Evolutionary conservation across 805 yeast species (phyloP), one percentile per base, ranked within the genome.

Genomic region (Candida cerambycidarum): DNA sequence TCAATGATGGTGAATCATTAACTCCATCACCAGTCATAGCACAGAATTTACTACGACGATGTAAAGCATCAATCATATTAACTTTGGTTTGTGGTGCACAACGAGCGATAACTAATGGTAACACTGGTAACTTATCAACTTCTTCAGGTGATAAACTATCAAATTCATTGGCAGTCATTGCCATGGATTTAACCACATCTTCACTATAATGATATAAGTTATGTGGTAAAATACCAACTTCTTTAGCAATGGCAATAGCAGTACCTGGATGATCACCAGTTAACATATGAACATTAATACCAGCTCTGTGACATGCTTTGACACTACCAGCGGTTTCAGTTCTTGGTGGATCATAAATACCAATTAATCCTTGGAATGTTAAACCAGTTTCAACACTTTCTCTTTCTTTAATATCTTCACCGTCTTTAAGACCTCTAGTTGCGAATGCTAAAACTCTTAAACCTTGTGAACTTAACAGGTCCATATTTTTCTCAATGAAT

Each of bases 201-300:
- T 52, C 57, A 32, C 58, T 45, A 43, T 65, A 65, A 43, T 63
- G 67, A 44, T 56, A 60, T 39, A 65, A 54, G 43, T 65, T 63
- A 38, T 66, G 72, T 8, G 90, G 89, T 25, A 85, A 61, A 46
- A 85, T 85, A 12, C 90, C 90, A 39, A 85, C 89, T 59, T 85
- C 89, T 59, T 80, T 82, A 13, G 92, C 90, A 67, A 85, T 85
- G 4, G 90, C 88, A 44, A 71, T 69, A 13, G 92, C 92, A 32
- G 92, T 85, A 28, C 83, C 83, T 8, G 84, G 85, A 54, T 83
- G 89, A 58, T 85, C 92, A 48, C 92, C 92, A 14, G 92, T 85
- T 31, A 85, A 74, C 92, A 85, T 85, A 53, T 81, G 88, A 35
- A 85, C 90, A 50, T 81, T 79, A 52, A 85, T 81, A 47, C 92